Base-by-base conservation (phyloP, 768 basidiomycete species). In the Rhodotorula graminis region DNA sequence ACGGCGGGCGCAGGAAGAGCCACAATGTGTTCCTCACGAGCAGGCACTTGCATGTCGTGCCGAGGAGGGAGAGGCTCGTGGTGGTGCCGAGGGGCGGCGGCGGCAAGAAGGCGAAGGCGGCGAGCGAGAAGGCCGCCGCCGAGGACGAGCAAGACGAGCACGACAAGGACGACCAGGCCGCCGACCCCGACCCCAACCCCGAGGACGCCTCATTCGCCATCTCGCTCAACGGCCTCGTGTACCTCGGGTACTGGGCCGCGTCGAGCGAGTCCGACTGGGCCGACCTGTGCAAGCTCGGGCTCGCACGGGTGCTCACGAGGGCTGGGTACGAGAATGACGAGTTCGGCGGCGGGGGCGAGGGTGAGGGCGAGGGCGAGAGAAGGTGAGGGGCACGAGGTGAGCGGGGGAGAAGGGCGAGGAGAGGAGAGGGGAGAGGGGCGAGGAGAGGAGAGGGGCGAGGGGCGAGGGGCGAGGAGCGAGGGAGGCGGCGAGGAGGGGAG, bases 1-100 rank as follows among this genome's bases (percentile, higher is more conserved):
- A 46, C 8, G 44, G 44, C 44, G 73, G 16, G 61, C 40, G 4
- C 64, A 70, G 55, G 44, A 69, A 18, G n/a, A 57, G 10, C 49
- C 63, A 74, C 69, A 74, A 74, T 59, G n/a, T 74, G 27, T 67
- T 70, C 59, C 52, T 74, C 8, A 74, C 73, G 2, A 15, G 52
- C 0, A 0, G 18, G 31, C 53, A 61, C 59, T 37, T 74, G 61
- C 63, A 64, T 58, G 56, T 74, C 47, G 42, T 53, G 27, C 73
- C 73, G 3, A 65, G 73, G 3, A 63, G 52, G 37, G 29, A 53
- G 11, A 62, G 69, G 0, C 23, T 67, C 19, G 53, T 63, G 2
- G 0, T 16, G 5, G 60, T 73, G 31, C 46, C 58, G 5, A 55
- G 67, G 44, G 8, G 44, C 14, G 44, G 2, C 14, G 5, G 8